A percentile compares a stretch with the other conserved stretches of the same genome.
These are phyloP conservation scores for Lanmaoa rubissima DNA, from an alignment of 768 basidiomycete genomes.

Conservation along the genomic window DNA sequence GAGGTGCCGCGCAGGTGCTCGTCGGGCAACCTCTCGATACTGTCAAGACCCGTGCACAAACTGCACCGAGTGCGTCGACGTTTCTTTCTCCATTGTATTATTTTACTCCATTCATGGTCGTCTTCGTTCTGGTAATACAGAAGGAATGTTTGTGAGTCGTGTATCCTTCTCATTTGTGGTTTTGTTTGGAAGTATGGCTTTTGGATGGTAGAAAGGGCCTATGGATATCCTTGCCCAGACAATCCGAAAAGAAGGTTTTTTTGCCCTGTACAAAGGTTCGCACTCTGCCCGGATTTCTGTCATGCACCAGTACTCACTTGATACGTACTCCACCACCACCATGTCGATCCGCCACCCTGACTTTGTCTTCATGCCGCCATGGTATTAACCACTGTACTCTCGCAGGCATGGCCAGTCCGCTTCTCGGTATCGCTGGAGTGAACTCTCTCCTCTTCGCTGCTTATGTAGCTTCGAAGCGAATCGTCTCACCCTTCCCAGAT, in stretches of 20 bases:
- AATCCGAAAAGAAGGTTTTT: slow-evolving; percentile 79
- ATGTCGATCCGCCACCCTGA: not conserved
- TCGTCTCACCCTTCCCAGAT: slow-evolving; percentile 88
- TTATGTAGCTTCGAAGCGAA: slow-evolving; percentile 75
- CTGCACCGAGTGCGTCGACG: slow-evolving; percentile 67
- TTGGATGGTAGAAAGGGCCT: slow-evolving; percentile 71
- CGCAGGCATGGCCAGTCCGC: slow-evolving; percentile 83
- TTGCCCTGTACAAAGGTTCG: slow-evolving; percentile 92
- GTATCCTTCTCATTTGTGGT: slow-evolving; percentile 17
- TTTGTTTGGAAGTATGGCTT: not conserved
- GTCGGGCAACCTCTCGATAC: slow-evolving; percentile 94
- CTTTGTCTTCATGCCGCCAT: not conserved
- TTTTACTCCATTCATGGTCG: not conserved
- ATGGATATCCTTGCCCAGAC: slow-evolving; percentile 89
- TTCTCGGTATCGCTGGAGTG: slow-evolving; percentile 91
- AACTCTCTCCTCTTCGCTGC: slow-evolving; percentile 94
- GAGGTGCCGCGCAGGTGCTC: slow-evolving; percentile 92
- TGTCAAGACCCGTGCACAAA: slow-evolving; percentile 84
- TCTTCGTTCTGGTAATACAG: slow-evolving; percentile 36
- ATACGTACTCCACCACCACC: not conserved
- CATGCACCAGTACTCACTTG: not conserved
- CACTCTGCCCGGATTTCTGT: not conserved
- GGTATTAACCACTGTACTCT: not conserved
- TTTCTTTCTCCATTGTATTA: not conserved
- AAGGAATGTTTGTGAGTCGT: slow-evolving; percentile 85